Conservation (phyloP, 257 asterid genomes). For the Solanum habrochaites region DNA sequence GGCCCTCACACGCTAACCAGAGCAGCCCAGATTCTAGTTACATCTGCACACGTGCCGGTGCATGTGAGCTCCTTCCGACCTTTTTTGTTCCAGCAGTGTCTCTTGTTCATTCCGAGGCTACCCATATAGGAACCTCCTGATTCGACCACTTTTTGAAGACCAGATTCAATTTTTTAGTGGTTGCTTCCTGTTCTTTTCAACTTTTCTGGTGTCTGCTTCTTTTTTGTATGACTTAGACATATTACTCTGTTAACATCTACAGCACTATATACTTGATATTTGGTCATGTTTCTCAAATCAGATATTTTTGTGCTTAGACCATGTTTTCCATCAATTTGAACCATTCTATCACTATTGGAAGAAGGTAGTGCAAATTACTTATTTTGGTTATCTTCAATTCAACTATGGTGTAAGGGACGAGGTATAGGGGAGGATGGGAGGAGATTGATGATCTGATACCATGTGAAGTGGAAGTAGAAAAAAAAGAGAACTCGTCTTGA, state of each 20-base stretch:
- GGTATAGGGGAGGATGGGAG: not conserved
- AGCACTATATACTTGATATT: not conserved
- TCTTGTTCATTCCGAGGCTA: not conserved
- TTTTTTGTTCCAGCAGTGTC: not conserved
- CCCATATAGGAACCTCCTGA: not conserved
- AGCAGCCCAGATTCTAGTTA: not conserved
- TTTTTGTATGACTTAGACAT: not conserved
- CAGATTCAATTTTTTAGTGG: not conserved
- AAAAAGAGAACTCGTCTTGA: not conserved
- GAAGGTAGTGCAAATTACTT: not conserved
- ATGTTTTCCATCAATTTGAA: not conserved
- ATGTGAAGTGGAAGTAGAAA: not conserved
- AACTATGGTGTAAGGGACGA: not conserved
- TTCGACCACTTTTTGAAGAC: not conserved
- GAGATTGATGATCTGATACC: not conserved
- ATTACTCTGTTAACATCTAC: not conserved
- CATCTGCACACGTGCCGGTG: not conserved
- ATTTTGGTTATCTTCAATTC: not conserved
- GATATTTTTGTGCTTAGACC: not conserved
- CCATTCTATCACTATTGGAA: not conserved
- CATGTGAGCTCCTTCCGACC: not conserved
- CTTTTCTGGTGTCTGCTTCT: not conserved
- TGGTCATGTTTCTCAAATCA: not conserved
- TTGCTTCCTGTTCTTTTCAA: not conserved
- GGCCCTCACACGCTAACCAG: not conserved